Evolutionary conservation across 2,329 filamentous ascomycete species (phyloP).

Genomic region (Aurifilum marmelostoma): DNA sequence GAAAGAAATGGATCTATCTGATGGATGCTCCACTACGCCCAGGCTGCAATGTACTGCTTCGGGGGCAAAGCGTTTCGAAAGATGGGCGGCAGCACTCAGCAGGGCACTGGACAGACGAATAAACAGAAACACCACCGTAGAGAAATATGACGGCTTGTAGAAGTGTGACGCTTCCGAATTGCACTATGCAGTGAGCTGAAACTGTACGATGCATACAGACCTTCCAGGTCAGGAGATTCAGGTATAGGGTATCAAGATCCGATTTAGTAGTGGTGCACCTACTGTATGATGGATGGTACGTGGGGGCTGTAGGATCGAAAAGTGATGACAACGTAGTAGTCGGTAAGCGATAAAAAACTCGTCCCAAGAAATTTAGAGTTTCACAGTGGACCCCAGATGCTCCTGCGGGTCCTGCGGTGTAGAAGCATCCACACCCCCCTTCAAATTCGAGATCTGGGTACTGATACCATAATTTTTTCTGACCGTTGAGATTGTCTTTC

Average conservation of each 20-base stretch:
- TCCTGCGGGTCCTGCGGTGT: no score
- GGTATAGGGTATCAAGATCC: not conserved
- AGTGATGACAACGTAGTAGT: not conserved
- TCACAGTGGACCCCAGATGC: no score
- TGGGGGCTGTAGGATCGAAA: not conserved
- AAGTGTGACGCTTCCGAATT: not conserved
- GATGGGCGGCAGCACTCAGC: not conserved
- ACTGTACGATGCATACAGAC: not conserved
- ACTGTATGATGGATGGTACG: no score
- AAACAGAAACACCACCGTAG: no score
- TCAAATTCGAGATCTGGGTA: not conserved
- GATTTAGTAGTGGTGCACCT: not conserved
- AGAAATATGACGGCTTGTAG: not conserved
- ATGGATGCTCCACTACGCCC: not conserved
- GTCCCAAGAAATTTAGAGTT: not conserved
- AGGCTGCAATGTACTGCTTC: not conserved
- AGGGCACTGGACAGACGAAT: no score
- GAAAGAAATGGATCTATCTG: not conserved
- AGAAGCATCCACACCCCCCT: not conserved
- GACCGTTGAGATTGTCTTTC: no score
- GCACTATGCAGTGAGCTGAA: not conserved
- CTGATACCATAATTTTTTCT: not conserved
- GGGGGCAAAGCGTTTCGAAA: no score
- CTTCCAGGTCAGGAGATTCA: not conserved
- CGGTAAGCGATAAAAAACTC: not conserved